Conservation (phyloP, 345 rosid species). For the Murraya koenigii region DNA sequence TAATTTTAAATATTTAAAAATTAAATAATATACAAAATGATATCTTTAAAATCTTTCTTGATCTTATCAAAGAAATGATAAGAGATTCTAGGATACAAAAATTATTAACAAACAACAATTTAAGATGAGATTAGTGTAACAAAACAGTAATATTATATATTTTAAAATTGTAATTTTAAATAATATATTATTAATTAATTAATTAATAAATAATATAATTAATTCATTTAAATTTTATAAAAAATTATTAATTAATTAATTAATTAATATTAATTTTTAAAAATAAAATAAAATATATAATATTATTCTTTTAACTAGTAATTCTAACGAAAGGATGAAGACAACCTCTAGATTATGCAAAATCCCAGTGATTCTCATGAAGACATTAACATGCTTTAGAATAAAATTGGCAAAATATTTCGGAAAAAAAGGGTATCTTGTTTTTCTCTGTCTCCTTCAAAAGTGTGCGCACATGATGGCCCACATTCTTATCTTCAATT, state of each 20-base stretch:
- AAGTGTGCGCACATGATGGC: slow-evolving; percentile 1
- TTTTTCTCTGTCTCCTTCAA: slow-evolving; percentile 20
- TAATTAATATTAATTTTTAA: too few species aligned
- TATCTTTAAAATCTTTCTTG: not conserved
- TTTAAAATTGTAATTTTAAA: too few species aligned
- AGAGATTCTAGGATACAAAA: not conserved
- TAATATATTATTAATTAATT: too few species aligned
- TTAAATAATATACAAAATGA: not conserved
- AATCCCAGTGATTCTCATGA: not conserved
- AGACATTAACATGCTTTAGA: not conserved
- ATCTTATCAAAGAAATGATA: not conserved
- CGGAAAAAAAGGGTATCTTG: not conserved
- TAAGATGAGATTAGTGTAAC: not conserved
- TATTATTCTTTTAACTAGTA: too few species aligned
- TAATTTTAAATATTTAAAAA: too few species aligned
- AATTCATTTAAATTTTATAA: too few species aligned
- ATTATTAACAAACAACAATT: not conserved
- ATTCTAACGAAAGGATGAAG: not conserved
- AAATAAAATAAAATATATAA: too few species aligned
- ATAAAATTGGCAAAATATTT: slow-evolving; percentile 2
- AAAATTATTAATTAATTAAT: too few species aligned
- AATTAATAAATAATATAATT: too few species aligned
- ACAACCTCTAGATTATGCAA: not conserved
- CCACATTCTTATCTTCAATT: slow-evolving; percentile 18
- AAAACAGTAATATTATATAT: too few species aligned